These are phyloP conservation scores for Penicillium sp. DNA, from an alignment of 2,329 filamentous ascomycete genomes.

Conservation along the genomic window DNA sequence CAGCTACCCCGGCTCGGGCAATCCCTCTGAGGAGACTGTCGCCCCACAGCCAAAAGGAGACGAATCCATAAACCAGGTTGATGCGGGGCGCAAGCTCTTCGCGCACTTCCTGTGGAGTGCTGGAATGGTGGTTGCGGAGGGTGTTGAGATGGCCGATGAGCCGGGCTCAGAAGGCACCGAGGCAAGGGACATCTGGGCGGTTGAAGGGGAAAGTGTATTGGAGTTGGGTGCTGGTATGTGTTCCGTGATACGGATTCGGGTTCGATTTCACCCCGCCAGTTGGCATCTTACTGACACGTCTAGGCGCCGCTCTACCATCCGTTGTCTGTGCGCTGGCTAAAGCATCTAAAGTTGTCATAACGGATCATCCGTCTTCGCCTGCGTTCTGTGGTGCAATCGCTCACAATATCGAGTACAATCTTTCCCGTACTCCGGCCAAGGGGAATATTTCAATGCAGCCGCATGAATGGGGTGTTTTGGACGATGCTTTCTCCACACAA, in stretches of 20 bases:
- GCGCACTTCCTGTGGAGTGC: constrained; percentile 64
- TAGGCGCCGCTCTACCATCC: constrained; percentile 46
- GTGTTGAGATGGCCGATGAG: constrained; percentile 38
- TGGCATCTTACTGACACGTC: neutral
- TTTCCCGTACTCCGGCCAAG: constrained; percentile 25
- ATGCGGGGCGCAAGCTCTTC: constrained; percentile 55
- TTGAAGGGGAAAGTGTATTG: constrained; percentile 54
- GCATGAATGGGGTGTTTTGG: constrained; percentile 56
- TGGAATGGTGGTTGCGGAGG: constrained; percentile 45
- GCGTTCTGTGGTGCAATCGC: constrained; percentile 45
- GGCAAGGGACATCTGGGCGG: constrained; percentile 38
- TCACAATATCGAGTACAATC: constrained; percentile 51
- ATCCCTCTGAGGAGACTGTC: constrained; percentile 18
- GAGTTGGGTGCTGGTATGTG: constrained; percentile 63
- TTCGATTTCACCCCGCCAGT: neutral
- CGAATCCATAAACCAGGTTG: constrained; percentile 26
- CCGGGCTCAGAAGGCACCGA: neutral
- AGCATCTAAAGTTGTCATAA: constrained; percentile 47
- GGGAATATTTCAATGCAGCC: constrained; percentile 44
- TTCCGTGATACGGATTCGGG: neutral
- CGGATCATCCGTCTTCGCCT: constrained; percentile 52
- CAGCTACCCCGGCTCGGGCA: constrained; percentile 43
- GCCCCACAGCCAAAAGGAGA: constrained; percentile 12
- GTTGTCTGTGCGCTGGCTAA: constrained; percentile 39
- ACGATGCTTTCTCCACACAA: constrained; percentile 39